Percentiles rank a stretch among this genome's conserved stretches.
Conservation (phyloP, 225 moss, liverwort and hornwort genomes). For the Pseudoscleropodium purum region DNA sequence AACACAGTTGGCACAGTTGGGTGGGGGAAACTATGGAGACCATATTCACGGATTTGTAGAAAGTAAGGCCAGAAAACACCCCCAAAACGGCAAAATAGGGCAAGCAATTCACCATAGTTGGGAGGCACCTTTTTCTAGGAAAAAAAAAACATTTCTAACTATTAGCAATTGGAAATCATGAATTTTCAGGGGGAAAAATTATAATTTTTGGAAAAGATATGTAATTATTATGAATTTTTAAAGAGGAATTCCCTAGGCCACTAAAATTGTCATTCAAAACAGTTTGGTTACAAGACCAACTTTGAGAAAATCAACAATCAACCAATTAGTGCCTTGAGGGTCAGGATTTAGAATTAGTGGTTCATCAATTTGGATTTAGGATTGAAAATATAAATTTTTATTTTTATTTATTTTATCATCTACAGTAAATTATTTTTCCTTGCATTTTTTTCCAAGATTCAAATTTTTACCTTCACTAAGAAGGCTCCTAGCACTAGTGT, state of each 20-base stretch:
- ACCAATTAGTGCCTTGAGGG: accelerated
- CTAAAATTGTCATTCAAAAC: accelerated
- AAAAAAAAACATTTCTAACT: not conserved
- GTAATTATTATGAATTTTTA: not conserved
- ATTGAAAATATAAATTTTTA: not conserved
- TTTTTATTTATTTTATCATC: not conserved
- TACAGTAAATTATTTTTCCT: accelerated
- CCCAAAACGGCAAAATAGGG: not conserved
- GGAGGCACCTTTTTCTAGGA: not conserved
- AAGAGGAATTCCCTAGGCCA: not conserved
- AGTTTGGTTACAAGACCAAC: not conserved
- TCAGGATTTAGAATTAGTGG: too few relatives aligned
- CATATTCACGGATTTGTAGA: accelerated
- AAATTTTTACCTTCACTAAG: too few relatives aligned
- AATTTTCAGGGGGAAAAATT: not conserved
- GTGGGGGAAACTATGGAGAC: too few relatives aligned
- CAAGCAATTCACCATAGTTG: not conserved
- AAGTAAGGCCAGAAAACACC: not conserved
- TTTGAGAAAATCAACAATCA: not conserved
- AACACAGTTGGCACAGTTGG: not conserved
- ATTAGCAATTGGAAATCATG: not conserved
- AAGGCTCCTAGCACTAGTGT: not conserved
- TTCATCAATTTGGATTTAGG: accelerated
- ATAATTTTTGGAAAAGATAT: not conserved
- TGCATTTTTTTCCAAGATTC: accelerated